phyloP scores from a whole-genome alignment of 805 yeast species.

The Pichia nanzhaoensis region DNA sequence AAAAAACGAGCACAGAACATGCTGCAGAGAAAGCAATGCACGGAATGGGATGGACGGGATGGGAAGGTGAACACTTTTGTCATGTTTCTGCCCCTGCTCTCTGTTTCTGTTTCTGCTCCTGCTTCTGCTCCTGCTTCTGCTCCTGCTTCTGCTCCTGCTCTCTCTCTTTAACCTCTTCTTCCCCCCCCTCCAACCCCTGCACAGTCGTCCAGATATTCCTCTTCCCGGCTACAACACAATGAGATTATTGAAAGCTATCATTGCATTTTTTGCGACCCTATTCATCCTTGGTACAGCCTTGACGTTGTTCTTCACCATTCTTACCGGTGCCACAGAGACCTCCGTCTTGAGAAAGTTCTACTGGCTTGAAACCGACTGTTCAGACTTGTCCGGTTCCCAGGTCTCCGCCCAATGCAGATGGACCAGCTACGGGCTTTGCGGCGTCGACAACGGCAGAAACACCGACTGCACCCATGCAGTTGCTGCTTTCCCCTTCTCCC shows the following conservation, averaged over 20 bases:
- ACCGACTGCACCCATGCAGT: conserved; percentile 43
- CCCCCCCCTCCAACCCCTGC: no score
- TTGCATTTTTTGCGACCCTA: conserved; percentile 4
- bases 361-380: conserved; percentile 76
- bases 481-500: conserved; percentile 85
- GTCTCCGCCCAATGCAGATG: conserved; percentile 51
- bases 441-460: conserved; percentile 37
- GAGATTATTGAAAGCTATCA: conserved; percentile 3
- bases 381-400: conserved; percentile 40
- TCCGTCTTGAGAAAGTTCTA: conserved; percentile 55
- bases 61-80: no score
- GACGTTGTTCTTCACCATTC: conserved; percentile 53
- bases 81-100: no score
- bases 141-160: no score
- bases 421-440: conserved; percentile 70
- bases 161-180: no score
- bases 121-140: no score
- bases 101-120: no score
- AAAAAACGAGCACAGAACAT: not conserved
- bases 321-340: conserved; percentile 53
- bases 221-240: not conserved
- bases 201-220: no score
- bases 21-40: no score
- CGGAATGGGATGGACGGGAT: no score
- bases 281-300: conserved; percentile 36